Percentiles rank a stretch among this genome's conserved stretches.
These are phyloP conservation scores for Suillus variegatus DNA, from an alignment of 768 basidiomycete species.

Conservation along the genomic window DNA sequence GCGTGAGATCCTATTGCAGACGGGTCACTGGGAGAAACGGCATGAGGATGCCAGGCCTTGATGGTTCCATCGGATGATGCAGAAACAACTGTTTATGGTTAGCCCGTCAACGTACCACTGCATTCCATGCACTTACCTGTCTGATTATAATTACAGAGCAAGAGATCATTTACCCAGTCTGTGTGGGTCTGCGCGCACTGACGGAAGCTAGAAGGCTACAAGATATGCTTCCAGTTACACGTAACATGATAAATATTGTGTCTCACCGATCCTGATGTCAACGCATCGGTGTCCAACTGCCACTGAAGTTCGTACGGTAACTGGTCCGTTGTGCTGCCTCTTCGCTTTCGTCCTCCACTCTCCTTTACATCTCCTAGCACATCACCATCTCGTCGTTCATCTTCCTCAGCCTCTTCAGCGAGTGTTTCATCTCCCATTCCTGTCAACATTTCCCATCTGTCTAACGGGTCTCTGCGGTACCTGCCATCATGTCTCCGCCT, in stretches of 20 bases:
- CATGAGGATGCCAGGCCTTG: constrained; percentile 91
- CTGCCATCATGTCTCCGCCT: constrained; percentile 38
- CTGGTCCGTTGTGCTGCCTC: constrained; percentile 28
- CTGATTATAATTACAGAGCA: constrained; percentile 90
- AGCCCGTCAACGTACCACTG: not conserved
- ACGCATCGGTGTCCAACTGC: constrained; percentile 68
- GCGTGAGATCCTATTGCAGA: constrained; percentile 68
- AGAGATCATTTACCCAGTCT: constrained; percentile 96
- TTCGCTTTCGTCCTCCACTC: constrained; percentile 34
- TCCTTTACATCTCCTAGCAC: constrained; percentile 71
- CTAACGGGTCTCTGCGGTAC: constrained; percentile 27
- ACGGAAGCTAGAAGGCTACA: constrained; percentile 50
- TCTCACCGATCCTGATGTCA: constrained; percentile 51
- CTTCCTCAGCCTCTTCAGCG: constrained; percentile 69
- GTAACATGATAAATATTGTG: constrained; percentile 7
- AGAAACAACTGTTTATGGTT: constrained; percentile 65
- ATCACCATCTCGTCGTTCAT: constrained; percentile 73
- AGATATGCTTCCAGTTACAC: constrained; percentile 1
- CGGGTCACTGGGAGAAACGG: constrained; percentile 57
- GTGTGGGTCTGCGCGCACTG: constrained; percentile 88
- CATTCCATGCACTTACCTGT: constrained; percentile 52
- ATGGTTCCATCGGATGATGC: constrained; percentile 96
- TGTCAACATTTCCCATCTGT: constrained; percentile 79
- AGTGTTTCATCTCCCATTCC: constrained; percentile 77
- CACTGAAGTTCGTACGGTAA: constrained; percentile 74